These are phyloP conservation scores for Rhizophagus sp. DNA, from an alignment of 192 early-diverging fungal genomes.

Conservation along the genomic window DNA sequence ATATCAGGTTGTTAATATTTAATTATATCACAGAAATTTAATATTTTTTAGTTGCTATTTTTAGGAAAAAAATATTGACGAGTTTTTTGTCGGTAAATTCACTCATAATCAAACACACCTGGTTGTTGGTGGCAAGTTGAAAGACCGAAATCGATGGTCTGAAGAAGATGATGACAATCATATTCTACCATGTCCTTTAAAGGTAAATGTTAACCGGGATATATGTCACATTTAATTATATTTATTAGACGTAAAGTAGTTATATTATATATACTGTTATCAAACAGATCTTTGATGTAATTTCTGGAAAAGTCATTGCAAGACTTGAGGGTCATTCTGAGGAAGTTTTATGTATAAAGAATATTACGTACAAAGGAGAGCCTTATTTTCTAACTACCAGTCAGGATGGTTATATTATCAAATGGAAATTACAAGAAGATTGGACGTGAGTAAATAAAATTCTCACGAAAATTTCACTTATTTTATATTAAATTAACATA, in stretches of 20 bases:
- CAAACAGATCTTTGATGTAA: conserved; percentile 73
- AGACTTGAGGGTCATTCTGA: conserved; percentile 83
- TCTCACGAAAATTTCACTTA: background rate
- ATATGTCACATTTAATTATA: background rate
- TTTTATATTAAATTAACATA: background rate
- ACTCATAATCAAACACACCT: conserved; percentile 64
- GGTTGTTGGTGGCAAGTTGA: conserved; percentile 86
- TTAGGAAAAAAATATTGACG: conserved; percentile 82
- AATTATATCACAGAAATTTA: background rate
- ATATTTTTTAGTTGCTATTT: conserved; percentile 9
- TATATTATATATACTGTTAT: background rate
- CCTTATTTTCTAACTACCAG: conserved; percentile 88
- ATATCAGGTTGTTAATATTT: conserved; percentile 5
- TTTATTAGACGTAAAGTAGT: background rate
- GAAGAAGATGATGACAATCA: conserved; percentile 91
- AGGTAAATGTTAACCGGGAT: conserved; percentile 43
- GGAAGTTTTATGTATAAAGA: conserved; percentile 84
- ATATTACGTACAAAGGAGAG: conserved; percentile 72
- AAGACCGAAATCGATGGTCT: conserved; percentile 86
- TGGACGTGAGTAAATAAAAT: conserved; percentile 62
- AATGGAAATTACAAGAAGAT: conserved; percentile 82
- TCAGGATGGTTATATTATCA: conserved; percentile 92
- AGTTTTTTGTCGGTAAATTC: conserved; percentile 87
- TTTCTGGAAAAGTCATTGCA: conserved; percentile 78
- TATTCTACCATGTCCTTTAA: conserved; percentile 90